Conservation (phyloP, 768 basidiomycete species). For the Mycena vitilis region DNA sequence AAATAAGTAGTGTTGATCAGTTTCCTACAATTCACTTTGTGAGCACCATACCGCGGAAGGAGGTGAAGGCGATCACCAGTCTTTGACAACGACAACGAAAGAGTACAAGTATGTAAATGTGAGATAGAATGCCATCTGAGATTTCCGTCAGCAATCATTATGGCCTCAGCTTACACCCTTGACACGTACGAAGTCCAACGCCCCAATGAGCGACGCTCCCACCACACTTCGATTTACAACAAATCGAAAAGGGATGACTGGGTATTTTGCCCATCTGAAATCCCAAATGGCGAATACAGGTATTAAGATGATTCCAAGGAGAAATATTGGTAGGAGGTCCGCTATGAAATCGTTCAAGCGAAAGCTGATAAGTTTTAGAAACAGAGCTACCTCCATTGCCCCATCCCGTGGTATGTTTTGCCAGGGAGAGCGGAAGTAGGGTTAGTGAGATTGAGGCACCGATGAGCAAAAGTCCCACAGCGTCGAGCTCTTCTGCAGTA, state of each 20-base stretch:
- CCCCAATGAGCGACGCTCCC: slow-evolving; percentile 69
- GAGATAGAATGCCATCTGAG: slow-evolving; percentile 71
- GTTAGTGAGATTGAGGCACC: slow-evolving; percentile 62
- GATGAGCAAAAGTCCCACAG: slow-evolving; percentile 63
- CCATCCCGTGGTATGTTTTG: slow-evolving; percentile 49
- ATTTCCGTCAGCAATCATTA: slow-evolving; percentile 15
- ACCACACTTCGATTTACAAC: slow-evolving; percentile 68
- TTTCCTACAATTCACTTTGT: slow-evolving; percentile 53
- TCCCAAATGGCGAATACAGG: slow-evolving; percentile 61
- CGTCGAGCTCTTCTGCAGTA: slow-evolving; percentile 54
- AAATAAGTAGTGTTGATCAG: slow-evolving; percentile 73
- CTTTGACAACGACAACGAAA: slow-evolving; percentile 66
- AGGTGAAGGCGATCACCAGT: slow-evolving; percentile 48
- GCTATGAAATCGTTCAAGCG: slow-evolving; percentile 42
- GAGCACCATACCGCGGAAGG: neutral
- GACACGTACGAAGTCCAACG: slow-evolving; percentile 66
- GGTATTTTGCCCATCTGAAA: slow-evolving; percentile 61
- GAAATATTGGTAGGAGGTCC: slow-evolving; percentile 64
- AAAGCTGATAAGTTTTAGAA: neutral
- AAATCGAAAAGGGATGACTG: slow-evolving; percentile 73
- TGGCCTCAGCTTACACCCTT: neutral
- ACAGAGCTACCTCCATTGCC: slow-evolving; percentile 61
- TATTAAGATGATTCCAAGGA: slow-evolving; percentile 57
- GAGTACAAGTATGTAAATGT: slow-evolving; percentile 82
- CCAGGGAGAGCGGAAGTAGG: slow-evolving; percentile 66